phyloP scores from a whole-genome alignment of 306 rosid genomes.

The Cucumis melo region DNA sequence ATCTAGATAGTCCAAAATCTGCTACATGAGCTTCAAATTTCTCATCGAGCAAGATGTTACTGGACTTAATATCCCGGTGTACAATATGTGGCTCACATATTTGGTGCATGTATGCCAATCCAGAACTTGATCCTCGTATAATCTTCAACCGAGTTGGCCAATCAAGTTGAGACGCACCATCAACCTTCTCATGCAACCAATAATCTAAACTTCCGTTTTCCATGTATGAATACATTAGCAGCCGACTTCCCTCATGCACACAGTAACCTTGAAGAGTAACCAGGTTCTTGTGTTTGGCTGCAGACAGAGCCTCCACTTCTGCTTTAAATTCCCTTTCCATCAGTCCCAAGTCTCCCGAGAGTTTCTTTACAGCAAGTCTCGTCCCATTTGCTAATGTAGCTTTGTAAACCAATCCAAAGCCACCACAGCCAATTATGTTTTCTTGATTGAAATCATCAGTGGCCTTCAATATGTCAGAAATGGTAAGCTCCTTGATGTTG shows the following conservation, averaged over 20 bases:
- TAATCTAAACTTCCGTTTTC: slow-evolving; percentile 92
- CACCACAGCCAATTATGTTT: slow-evolving; percentile 87
- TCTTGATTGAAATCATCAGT: slow-evolving; percentile 87
- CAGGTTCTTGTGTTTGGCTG: slow-evolving; percentile 79
- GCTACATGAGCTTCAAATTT: slow-evolving; percentile 83
- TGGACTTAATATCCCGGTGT: slow-evolving; percentile 87
- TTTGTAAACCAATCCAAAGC: slow-evolving; percentile 89
- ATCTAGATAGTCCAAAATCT: slow-evolving; percentile 80
- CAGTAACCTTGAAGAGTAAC: slow-evolving; percentile 88
- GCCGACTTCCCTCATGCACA: slow-evolving; percentile 61
- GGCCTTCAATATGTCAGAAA: slow-evolving; percentile 70
- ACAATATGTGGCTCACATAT: slow-evolving; percentile 88
- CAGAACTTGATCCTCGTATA: slow-evolving; percentile 50
- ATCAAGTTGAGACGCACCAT: slow-evolving; percentile 64
- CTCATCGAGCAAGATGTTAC: slow-evolving; percentile 80
- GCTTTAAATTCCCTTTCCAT: slow-evolving; percentile 96
- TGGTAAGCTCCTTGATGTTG: slow-evolving; percentile 61
- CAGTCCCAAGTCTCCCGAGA: slow-evolving; percentile 84
- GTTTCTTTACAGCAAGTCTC: slow-evolving; percentile 72
- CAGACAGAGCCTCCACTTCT: slow-evolving; percentile 83
- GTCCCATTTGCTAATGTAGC: slow-evolving; percentile 67
- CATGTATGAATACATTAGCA: slow-evolving; percentile 73
- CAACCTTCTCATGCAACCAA: slow-evolving; percentile 84
- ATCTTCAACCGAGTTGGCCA: slow-evolving; percentile 74
- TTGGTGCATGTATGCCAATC: slow-evolving; percentile 83